Percentiles rank a stretch among this genome's conserved stretches.
These are phyloP conservation scores for Gonium pectorale DNA, from an alignment of 139 green algal genomes.

Conservation along the genomic window DNA sequence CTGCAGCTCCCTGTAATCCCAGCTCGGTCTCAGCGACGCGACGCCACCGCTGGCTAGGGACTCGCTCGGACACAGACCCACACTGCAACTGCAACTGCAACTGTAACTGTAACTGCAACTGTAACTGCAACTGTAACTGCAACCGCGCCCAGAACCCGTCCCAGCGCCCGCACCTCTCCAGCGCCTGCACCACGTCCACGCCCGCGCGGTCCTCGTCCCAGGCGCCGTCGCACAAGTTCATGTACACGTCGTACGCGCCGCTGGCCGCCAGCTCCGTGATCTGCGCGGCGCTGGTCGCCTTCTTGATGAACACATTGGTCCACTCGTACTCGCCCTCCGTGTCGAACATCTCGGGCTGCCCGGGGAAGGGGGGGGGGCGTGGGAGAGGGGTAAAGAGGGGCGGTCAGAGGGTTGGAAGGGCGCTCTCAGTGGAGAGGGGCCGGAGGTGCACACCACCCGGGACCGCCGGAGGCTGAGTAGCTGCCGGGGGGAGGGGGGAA, in stretches of 20 bases:
- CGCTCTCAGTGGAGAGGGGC: not conserved
- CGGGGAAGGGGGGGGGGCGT: not conserved
- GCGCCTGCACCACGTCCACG: constrained; percentile 36
- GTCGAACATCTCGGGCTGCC: constrained; percentile 25
- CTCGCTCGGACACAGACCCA: too few species aligned
- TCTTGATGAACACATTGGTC: not conserved
- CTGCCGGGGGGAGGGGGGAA: too few species aligned
- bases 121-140: too few species aligned
- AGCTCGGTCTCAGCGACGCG: too few species aligned
- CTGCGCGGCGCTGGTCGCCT: constrained; percentile 12
- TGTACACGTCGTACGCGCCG: constrained; percentile 35
- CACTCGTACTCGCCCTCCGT: constrained; percentile 2
- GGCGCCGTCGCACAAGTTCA: constrained; percentile 53
- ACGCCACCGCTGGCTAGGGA: too few species aligned
- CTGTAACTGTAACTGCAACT: too few species aligned
- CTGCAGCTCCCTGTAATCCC: too few species aligned
- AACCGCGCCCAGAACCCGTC: not conserved
- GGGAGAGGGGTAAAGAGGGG: not conserved
- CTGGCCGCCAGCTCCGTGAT: constrained; percentile 1
- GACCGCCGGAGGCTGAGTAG: too few species aligned
- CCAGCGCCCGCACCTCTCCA: constrained; percentile 51
- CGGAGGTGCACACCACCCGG: too few species aligned
- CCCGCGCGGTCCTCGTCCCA: constrained; percentile 48
- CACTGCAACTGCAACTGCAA: too few species aligned
- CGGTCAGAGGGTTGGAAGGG: not conserved